Conservation (phyloP, 1,284 basidiomycete genomes). For the Phellopilus nigrolimitatus region DNA sequence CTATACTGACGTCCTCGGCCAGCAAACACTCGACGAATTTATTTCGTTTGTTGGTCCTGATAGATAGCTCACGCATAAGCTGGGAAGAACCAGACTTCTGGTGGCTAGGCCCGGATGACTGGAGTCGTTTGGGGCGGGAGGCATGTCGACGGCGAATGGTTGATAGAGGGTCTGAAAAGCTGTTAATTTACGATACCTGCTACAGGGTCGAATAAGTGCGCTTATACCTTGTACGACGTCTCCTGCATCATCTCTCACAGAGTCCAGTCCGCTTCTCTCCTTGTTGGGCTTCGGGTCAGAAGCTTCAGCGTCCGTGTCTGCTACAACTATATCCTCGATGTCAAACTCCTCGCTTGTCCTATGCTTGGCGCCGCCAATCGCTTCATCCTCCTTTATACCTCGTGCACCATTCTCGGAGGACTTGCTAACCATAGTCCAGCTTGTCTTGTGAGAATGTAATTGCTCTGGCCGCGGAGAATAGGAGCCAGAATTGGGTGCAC, state of each 20-base stretch:
- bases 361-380: constrained; percentile 29
- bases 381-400: constrained; percentile 28
- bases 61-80: constrained; percentile 65
- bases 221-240: constrained; percentile 29
- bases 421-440: constrained; percentile 72
- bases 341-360: constrained; percentile 45
- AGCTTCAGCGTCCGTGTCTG: constrained; percentile 59
- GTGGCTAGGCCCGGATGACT: constrained; percentile 12
- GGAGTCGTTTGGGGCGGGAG: constrained; percentile 14
- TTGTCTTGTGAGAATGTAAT: constrained; percentile 43
- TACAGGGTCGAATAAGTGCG: neutral
- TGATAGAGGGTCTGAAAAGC: constrained; percentile 17
- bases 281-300: neutral
- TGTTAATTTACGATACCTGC: constrained; percentile 3
- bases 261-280: constrained; percentile 21
- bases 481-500: constrained; percentile 69
- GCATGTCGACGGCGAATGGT: constrained; percentile 12
- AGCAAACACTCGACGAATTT: constrained; percentile 71
- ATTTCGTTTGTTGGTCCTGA: constrained; percentile 64
- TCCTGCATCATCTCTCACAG: constrained; percentile 27
- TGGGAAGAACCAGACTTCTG: constrained; percentile 16
- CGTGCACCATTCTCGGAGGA: constrained; percentile 31
- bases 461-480: constrained; percentile 55
- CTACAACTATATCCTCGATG: constrained; percentile 70
- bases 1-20: constrained; percentile 70